Percentiles rank a stretch among this genome's conserved stretches.
These are phyloP conservation scores for Kazachstania sp. DNA, from an alignment of 1,139 yeast species.

Conservation along the genomic window DNA sequence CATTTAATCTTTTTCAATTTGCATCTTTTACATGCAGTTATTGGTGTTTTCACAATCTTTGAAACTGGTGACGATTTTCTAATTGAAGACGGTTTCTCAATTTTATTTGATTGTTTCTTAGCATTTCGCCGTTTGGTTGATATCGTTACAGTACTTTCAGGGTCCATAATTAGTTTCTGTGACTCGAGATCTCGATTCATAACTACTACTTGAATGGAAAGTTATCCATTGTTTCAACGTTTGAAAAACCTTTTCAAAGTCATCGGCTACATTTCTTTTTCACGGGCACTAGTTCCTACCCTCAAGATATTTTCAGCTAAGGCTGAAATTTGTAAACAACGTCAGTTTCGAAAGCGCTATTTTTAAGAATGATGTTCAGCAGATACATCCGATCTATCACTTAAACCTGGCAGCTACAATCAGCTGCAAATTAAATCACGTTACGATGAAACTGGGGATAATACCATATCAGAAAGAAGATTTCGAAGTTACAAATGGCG, in stretches of 20 bases:
- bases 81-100: background rate
- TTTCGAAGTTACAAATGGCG: conserved; percentile 12
- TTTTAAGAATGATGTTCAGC: no score
- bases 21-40: conserved; percentile 80
- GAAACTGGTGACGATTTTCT: background rate
- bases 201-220: no score
- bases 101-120: background rate
- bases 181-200: no score
- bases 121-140: background rate
- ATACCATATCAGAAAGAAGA: conserved; percentile 27
- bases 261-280: no score
- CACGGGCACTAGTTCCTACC: no score
- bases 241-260: no score
- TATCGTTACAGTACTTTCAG: no score
- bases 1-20: conserved; percentile 72
- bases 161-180: no score
- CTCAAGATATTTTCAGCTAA: background rate
- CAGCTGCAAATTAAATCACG: no score
- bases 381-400: no score
- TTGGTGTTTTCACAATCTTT: conserved; percentile 26
- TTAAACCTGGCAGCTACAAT: no score
- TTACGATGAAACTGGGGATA: conserved; percentile 26
- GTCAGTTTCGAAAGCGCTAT: background rate
- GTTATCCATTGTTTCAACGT: no score
- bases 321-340: background rate